phyloP scores from a whole-genome alignment of 2,329 filamentous ascomycete species.

The Raffaelea albimanens region DNA sequence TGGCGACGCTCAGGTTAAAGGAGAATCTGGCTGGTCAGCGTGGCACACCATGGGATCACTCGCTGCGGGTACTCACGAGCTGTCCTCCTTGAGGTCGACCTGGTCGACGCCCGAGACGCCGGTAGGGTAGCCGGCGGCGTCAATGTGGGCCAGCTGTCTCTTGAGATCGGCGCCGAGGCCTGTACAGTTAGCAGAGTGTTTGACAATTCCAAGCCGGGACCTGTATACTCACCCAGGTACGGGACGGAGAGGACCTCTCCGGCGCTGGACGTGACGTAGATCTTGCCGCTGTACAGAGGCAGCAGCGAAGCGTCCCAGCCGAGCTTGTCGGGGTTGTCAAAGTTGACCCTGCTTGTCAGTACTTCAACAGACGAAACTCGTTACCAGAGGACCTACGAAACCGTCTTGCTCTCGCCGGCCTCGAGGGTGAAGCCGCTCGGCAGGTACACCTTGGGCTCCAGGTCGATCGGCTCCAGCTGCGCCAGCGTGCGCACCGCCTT shows the following conservation, averaged over 20 bases:
- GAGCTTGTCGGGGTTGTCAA: constrained; percentile 7
- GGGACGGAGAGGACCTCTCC: constrained; percentile 14
- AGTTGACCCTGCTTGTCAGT: constrained; percentile 15
- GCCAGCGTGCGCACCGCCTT: background rate
- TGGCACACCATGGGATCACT: background rate
- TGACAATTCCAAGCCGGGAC: too few relatives aligned
- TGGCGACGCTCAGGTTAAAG: constrained; percentile 16
- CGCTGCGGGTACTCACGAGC: background rate
- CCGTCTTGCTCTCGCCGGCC: background rate
- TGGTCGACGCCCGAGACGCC: background rate
- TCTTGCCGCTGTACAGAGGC: constrained; percentile 23
- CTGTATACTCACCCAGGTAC: background rate
- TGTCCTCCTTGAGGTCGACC: background rate
- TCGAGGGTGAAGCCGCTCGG: background rate
- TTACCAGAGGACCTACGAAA: too few relatives aligned
- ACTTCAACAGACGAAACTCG: too few relatives aligned
- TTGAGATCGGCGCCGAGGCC: background rate
- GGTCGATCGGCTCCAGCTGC: background rate
- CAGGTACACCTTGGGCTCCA: background rate
- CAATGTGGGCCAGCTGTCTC: background rate
- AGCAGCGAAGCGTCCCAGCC: background rate
- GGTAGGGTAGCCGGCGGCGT: background rate
- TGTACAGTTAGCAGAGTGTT: background rate
- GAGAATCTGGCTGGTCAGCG: constrained; percentile 2
- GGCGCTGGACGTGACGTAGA: constrained; percentile 21